Evolutionary conservation across 441 rosid genomes (phyloP), one percentile per base, ranked within the genome.

Genomic region (Kokia cookei): DNA sequence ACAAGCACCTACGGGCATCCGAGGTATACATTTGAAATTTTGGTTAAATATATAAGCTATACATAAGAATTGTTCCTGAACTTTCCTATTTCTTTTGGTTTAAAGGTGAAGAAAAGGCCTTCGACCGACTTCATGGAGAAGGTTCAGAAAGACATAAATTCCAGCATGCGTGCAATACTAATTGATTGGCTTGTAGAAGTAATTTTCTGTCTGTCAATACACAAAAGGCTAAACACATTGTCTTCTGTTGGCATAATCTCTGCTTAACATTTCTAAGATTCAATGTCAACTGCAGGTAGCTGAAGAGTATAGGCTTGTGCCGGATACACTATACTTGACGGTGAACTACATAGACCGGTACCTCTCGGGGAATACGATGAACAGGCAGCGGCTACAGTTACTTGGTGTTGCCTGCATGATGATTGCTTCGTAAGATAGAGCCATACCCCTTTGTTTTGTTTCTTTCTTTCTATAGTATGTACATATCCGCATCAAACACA

Each of bases 171-270:
- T 24, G 86, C 92, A 45, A 85, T 89, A 76, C 83, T 92, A 59
- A 78, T 96, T 75, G 98, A 93, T 75, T 91, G 97, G 97, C 97
- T 95, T n/a, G 97, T 93, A 55, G 95, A 93, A 91, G 99, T 94
- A 80, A 68, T 47, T 50, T 76, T 24, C 50, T 53, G 5, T 80
- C 26, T 37, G 0, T 42, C 29, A 43, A 9, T 47, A 3, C 10
- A 12, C 17, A 37, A 37, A 42, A 65, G 70, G 13, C 48, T 43
- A 9, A 12, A 65, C 35, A 42, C n/a, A 7, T 13, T 24, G 48
- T 6, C 53, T 5, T 51, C 26, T 51, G 43, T n/a, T 24, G 12
- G 15, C 60, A 11, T 13, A 13, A 2, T 42, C 6, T 27, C 51
- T 69, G 5, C 45, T 22, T 26, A 48, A 69, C 27, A n/a, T 69